Evolutionary conservation across 176 grass and related monocot species (phyloP).

Genomic region (Hsuehochloa calcarea): DNA sequence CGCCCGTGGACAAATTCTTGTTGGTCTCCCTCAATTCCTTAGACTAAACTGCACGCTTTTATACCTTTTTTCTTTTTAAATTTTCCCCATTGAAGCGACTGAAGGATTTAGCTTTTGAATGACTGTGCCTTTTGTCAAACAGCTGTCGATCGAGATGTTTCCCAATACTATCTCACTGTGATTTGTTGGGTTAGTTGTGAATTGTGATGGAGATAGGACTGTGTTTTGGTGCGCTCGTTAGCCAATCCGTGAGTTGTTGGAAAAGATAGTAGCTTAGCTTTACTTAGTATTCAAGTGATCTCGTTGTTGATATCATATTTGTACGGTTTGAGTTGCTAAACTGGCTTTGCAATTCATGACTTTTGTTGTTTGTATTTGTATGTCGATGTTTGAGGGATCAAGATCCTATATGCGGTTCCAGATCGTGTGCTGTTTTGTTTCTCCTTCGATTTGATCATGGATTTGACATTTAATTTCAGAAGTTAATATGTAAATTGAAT

Average conservation of each 20-base stretch:
- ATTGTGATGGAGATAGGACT: not conserved
- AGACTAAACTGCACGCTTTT: not conserved
- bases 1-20: conserved; percentile 53
- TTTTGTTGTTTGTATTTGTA: too few species aligned
- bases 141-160: not conserved
- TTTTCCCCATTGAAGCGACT: not conserved
- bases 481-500: too few species aligned
- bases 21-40: conserved; percentile 18
- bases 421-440: too few species aligned
- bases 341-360: too few species aligned
- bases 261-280: not conserved
- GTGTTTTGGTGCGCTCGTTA: not conserved
- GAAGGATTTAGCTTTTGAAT: not conserved
- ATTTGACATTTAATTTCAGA: too few species aligned
- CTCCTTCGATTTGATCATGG: too few species aligned
- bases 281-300: not conserved
- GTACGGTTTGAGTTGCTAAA: too few species aligned
- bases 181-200: not conserved
- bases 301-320: not conserved
- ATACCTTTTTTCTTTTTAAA: not conserved
- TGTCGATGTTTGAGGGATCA: too few species aligned
- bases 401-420: too few species aligned
- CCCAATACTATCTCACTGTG: not conserved
- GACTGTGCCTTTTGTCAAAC: not conserved
- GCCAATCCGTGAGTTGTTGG: not conserved